phyloP scores from a whole-genome alignment of 805 yeast species.

The Candida germanica region DNA sequence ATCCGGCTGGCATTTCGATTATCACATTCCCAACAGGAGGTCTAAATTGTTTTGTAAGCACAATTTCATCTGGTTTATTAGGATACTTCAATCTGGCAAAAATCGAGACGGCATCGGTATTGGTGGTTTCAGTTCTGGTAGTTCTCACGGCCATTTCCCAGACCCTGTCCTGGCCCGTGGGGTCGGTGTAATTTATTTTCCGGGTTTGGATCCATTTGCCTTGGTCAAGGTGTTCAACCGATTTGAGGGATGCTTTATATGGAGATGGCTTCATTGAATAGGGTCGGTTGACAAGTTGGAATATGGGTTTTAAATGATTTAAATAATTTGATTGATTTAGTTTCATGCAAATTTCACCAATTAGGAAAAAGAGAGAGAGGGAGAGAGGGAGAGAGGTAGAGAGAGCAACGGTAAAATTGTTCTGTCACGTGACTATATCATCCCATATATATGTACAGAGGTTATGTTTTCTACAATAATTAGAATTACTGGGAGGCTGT shows the following conservation, averaged over 20 bases:
- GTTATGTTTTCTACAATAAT: no score
- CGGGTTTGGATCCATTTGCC: conserved; percentile 53
- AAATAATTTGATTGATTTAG: no score
- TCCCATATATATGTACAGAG: no score
- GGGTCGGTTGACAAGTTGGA: no score
- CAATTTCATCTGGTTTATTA: conserved; percentile 41
- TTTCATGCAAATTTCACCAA: no score
- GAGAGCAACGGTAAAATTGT: no score
- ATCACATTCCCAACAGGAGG: conserved; percentile 90
- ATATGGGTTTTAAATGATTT: no score
- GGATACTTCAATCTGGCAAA: conserved; percentile 59
- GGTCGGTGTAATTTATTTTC: conserved; percentile 68
- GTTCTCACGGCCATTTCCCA: conserved; percentile 91
- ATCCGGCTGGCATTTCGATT: conserved; percentile 93
- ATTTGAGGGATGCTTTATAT: conserved; percentile 28
- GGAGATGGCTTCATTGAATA: conserved; percentile 39
- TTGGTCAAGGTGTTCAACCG: conserved; percentile 31
- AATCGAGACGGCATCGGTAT: conserved; percentile 88
- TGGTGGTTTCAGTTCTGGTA: conserved; percentile 59
- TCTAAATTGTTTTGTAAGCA: conserved; percentile 85
- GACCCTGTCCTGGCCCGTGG: conserved; percentile 61
- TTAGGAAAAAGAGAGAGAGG: no score
- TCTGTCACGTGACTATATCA: no score
- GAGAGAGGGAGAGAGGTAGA: no score
- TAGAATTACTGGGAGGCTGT: no score